These are phyloP conservation scores for Gonium pectorale DNA, from an alignment of 139 green algal genomes.

Conservation along the genomic window DNA sequence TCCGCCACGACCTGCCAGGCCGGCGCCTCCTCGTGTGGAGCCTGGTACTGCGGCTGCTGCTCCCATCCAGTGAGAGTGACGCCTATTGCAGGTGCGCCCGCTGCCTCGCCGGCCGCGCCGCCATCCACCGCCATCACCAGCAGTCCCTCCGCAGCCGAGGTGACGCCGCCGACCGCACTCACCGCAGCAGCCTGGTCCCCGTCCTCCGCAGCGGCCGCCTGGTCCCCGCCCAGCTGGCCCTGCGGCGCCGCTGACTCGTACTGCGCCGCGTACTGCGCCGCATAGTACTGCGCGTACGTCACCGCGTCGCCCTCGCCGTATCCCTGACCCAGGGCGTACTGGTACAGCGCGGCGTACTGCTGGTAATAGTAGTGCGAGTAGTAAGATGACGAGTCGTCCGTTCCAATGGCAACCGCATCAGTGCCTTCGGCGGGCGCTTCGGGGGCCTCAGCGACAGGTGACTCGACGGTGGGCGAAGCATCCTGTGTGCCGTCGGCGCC, in stretches of 20 bases:
- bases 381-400: neutral
- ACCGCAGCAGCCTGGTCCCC: neutral
- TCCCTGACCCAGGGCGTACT: slow-evolving; percentile 37
- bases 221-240: neutral
- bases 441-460: too few relatives aligned
- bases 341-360: slow-evolving; percentile 80
- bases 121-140: too few relatives aligned
- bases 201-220: neutral
- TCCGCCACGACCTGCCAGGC: neutral
- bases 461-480: too few relatives aligned
- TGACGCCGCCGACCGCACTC: too few relatives aligned
- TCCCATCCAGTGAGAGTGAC: too few relatives aligned
- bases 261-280: slow-evolving; percentile 12
- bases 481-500: too few relatives aligned
- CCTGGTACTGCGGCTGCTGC: too few relatives aligned
- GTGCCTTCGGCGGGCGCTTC: too few relatives aligned
- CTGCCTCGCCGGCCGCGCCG: neutral
- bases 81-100: too few relatives aligned
- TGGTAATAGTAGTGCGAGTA: slow-evolving; percentile 50
- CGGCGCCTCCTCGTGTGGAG: too few relatives aligned
- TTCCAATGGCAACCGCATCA: neutral
- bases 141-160: too few relatives aligned
- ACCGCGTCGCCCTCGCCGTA: slow-evolving; percentile 26
- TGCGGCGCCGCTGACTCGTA: slow-evolving; percentile 22
- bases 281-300: slow-evolving; percentile 40